Evolutionary conservation across 1,284 basidiomycete species (phyloP), one percentile per base, ranked within the genome.

Genomic region (Boletus austroedulis): DNA sequence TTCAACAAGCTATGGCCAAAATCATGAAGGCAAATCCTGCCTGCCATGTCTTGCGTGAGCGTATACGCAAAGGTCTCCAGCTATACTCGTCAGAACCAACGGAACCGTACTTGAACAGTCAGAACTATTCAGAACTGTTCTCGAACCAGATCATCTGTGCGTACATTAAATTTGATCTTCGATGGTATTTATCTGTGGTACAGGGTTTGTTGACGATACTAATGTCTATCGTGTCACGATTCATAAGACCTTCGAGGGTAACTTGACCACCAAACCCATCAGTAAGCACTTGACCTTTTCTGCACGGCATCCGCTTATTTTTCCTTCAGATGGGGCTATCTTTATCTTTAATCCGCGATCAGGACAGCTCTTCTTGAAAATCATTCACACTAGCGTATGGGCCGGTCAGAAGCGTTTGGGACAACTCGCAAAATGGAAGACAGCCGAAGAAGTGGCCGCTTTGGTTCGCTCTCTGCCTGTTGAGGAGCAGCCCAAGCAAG

Each of bases 291-390:
- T 24, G 9, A 38, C 43, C 52, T 26, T 43, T 55, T 43, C 50
- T 24, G 48, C 15, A 29, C 29, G 53, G 36, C 8, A 31, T 29
- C 26, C 3, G 36, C 45, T 53, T 34, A 66, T 38, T 54, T 44
- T 38, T 15, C 53, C 40, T 15, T 28, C 61, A 90, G 87, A 99
- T 74, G 96, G 96, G 61, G 96, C 95, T 23, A 98, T 99, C 78
- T 98, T 99, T 81, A 99, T 99, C 73, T 97, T 99, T 82, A 99
- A 99, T 77, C 97, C 97, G 64, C 89, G 97, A 59, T 98, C 97
- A 17, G 97, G 97, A 34, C 97, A 99, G 72, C 79, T 99, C 24
- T 99, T 99, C 87, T 77, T 99, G 73, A 99, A 99, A 81, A 90
- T 99, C 75, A 99, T 99, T 66, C 97, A 99, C 76, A 99, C 96